Percentiles rank a stretch among this genome's conserved stretches.
Conservation (phyloP, 352 stramenopile genomes). For the Albugo laibachii region DNA sequence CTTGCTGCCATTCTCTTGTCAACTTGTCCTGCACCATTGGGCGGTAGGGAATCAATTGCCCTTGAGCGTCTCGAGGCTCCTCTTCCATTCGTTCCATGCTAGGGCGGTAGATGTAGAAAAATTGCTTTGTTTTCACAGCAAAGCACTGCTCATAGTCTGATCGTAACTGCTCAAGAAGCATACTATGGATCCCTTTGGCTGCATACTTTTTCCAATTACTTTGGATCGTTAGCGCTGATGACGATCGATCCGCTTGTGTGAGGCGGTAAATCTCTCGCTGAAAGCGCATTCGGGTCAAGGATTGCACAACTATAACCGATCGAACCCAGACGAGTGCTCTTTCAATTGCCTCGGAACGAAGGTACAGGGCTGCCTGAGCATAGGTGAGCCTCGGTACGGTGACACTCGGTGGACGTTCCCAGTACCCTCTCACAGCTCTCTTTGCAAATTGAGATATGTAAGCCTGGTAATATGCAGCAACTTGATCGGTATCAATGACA, state of each 20-base stretch:
- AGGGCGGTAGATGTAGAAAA: conserved; percentile 47
- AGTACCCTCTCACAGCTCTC: too few species aligned
- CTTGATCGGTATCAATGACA: too few species aligned
- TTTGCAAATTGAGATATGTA: too few species aligned
- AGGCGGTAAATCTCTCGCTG: conserved; percentile 27
- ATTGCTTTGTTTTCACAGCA: conserved; percentile 24
- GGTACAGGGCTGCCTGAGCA: conserved; percentile 39
- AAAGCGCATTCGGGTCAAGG: conserved; percentile 34
- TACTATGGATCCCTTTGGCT: conserved; percentile 14
- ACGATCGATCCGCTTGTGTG: conserved; percentile 16
- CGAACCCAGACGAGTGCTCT: conserved; percentile 30
- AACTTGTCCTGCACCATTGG: conserved; percentile 52
- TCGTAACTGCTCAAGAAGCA: conserved; percentile 35
- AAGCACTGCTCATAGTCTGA: conserved; percentile 48
- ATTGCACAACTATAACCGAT: conserved; percentile 22
- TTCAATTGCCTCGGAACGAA: conserved; percentile 38
- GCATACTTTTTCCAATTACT: conserved; percentile 23
- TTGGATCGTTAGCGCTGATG: conserved; percentile 23
- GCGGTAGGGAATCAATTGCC: conserved; percentile 27
- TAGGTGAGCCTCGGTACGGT: conserved; percentile 12
- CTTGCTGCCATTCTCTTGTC: conserved; percentile 45
- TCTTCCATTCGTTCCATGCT: conserved; percentile 40
- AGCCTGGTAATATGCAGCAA: too few species aligned
- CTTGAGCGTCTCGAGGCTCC: conserved; percentile 30
- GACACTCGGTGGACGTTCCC: too few species aligned